Percentiles rank a stretch among this genome's conserved stretches.
Conservation (phyloP, 108 stramenopile species). For the Conticribra guillardii region DNA sequence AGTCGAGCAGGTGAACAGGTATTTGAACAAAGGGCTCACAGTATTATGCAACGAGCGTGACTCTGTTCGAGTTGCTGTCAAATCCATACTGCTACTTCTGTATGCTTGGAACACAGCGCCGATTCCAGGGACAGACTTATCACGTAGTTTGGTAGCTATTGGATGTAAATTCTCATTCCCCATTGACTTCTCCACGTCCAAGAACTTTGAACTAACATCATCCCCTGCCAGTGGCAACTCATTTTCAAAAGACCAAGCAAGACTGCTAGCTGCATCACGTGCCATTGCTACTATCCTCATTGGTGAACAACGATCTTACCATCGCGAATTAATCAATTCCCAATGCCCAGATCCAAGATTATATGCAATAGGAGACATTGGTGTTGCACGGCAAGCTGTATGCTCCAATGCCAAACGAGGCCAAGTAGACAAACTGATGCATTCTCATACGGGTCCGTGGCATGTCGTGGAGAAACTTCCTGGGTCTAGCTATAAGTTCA, state of each 20-base stretch:
- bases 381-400: background rate
- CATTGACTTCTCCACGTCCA: slow-evolving; percentile 13
- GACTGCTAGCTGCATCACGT: background rate
- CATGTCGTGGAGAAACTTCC: background rate
- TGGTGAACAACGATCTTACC: background rate
- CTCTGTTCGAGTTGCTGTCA: background rate
- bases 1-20: slow-evolving; percentile 18
- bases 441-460: slow-evolving; percentile 15
- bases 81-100: background rate
- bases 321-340: slow-evolving; percentile 13
- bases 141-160: slow-evolving; percentile 12
- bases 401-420: background rate
- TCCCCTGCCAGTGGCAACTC: background rate
- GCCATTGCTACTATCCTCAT: background rate
- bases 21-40: slow-evolving; percentile 21
- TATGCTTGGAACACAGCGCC: slow-evolving; percentile 38
- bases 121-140: slow-evolving; percentile 20
- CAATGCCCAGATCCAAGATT: slow-evolving; percentile 5
- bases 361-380: slow-evolving; percentile 6
- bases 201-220: slow-evolving; percentile 8
- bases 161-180: slow-evolving; percentile 30
- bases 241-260: slow-evolving; percentile 5
- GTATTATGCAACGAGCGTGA: slow-evolving; percentile 5
- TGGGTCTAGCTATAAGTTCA: slow-evolving; percentile 12
- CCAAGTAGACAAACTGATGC: slow-evolving; percentile 1